Conservation (phyloP, 2,329 filamentous ascomycete species). For the Diaporthe citrichinensis region DNA sequence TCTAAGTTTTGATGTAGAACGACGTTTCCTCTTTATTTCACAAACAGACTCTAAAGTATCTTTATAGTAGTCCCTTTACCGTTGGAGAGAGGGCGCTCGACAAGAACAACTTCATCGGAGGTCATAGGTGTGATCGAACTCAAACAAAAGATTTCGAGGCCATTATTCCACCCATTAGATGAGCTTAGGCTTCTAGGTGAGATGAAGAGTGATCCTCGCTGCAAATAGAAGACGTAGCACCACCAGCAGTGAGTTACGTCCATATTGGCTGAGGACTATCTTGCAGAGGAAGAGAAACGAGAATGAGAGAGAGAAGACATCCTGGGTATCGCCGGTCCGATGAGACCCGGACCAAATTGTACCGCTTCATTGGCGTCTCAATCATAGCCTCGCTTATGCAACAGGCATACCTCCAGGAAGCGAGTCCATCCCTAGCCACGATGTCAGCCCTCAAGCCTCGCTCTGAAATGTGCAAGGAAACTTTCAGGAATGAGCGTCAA, state of each 20-base stretch:
- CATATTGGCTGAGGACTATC: not conserved
- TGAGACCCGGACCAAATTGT: not conserved
- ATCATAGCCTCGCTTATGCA: not conserved
- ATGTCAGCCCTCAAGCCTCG: not conserved
- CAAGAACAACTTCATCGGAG: not conserved
- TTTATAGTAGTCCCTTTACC: not conserved
- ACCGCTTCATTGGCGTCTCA: not conserved
- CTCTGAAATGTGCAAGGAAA: not conserved
- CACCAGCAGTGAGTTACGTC: not conserved
- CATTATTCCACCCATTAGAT: not conserved
- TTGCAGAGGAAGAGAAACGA: too few relatives aligned
- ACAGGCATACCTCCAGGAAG: slow-evolving; percentile 16
- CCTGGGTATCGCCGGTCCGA: not conserved
- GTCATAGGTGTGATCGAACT: not conserved
- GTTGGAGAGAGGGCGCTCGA: not conserved
- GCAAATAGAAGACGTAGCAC: not conserved
- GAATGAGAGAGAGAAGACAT: not conserved
- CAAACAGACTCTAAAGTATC: not conserved
- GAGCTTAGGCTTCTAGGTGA: not conserved
- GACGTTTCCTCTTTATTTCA: too few relatives aligned
- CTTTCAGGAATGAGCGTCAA: not conserved
- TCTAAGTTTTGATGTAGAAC: too few relatives aligned
- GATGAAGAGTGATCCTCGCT: not conserved
- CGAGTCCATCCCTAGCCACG: slow-evolving; percentile 3
- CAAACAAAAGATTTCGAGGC: not conserved